Evolutionary conservation across 345 rosid species (phyloP).

Genomic region (Euphorbia peplus): DNA sequence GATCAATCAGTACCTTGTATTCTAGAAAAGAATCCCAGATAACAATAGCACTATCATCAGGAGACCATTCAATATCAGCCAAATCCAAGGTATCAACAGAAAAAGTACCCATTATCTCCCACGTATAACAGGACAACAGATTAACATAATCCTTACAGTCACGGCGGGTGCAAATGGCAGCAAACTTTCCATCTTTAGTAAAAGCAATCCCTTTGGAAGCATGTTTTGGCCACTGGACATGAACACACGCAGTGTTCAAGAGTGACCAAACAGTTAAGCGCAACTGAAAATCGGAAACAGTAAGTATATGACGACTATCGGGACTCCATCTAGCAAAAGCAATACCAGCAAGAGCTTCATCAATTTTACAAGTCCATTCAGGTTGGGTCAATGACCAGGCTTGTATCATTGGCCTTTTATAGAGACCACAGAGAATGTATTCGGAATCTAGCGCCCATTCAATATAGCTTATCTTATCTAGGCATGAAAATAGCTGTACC

Average conservation of each 20-base stretch:
- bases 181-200: constrained; percentile 84
- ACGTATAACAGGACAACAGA: constrained; percentile 77
- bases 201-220: constrained; percentile 81
- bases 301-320: constrained; percentile 90
- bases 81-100: constrained; percentile 81
- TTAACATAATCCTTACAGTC: constrained; percentile 92
- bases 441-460: constrained; percentile 98
- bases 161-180: constrained; percentile 82
- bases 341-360: constrained; percentile 95
- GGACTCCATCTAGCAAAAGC: constrained; percentile 99
- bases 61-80: constrained; percentile 96
- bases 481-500: constrained; percentile 91
- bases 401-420: constrained; percentile 87
- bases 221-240: constrained; percentile 95
- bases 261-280: constrained; percentile 90
- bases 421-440: constrained; percentile 89
- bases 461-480: constrained; percentile 92
- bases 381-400: constrained; percentile 92
- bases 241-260: constrained; percentile 92
- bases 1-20: constrained; percentile 53
- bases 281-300: constrained; percentile 87
- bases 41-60: constrained; percentile 83
- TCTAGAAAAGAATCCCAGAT: constrained; percentile 91
- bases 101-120: constrained; percentile 97
- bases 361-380: constrained; percentile 97